Percentiles rank a stretch among this genome's conserved stretches.
Conservation (phyloP, 1,284 basidiomycete species). For the Cutaneotrichosporon arboriforme region DNA sequence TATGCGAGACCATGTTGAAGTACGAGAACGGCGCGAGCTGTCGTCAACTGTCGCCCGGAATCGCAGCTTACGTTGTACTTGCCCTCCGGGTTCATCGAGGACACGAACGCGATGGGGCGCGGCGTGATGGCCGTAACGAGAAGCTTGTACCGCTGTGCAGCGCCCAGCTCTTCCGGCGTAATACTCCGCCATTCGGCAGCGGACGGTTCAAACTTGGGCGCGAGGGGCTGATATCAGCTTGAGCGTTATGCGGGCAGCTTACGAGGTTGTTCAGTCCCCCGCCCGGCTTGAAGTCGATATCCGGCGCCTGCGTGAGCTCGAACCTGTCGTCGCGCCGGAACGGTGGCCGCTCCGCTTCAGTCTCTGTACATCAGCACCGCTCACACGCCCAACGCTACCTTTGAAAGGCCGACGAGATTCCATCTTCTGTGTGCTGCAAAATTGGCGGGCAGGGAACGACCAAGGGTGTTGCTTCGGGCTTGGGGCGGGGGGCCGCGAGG, state of each 20-base stretch:
- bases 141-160: constrained; percentile 36
- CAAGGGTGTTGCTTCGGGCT: too few species aligned
- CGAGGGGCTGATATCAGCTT: constrained; percentile 25
- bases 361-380: constrained; percentile 2
- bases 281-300: constrained; percentile 56
- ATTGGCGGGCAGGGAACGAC: too few species aligned
- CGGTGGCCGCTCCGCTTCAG: constrained; percentile 1
- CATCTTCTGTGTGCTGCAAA: neutral
- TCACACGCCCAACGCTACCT: neutral
- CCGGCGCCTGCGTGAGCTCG: constrained; percentile 50
- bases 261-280: constrained; percentile 51
- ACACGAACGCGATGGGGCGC: constrained; percentile 68
- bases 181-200: constrained; percentile 57
- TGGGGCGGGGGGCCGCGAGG: too few species aligned
- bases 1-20: constrained; percentile 52
- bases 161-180: constrained; percentile 53
- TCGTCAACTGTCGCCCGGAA: neutral
- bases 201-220: constrained; percentile 49
- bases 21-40: constrained; percentile 47
- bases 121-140: constrained; percentile 44
- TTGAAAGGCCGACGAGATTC: neutral
- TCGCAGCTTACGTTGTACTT: constrained; percentile 56
- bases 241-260: neutral
- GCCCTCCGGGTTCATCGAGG: constrained; percentile 57
- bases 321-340: neutral